These are phyloP conservation scores for Hypomontagnella submonticulosa DNA, from an alignment of 495 filamentous ascomycete genomes.

Conservation along the genomic window DNA sequence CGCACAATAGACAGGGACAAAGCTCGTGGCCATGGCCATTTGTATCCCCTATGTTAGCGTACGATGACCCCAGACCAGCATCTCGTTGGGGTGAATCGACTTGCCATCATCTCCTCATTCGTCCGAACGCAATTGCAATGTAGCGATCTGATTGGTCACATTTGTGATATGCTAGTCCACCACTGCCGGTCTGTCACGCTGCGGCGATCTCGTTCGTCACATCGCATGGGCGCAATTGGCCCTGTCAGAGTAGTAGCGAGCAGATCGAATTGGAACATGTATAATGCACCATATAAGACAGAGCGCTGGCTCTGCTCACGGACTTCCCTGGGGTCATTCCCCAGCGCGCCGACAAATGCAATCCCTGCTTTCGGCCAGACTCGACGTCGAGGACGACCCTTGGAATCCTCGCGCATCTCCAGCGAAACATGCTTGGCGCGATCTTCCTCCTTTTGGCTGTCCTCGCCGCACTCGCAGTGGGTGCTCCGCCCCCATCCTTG, in stretches of 20 bases:
- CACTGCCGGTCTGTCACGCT: constrained; percentile 28
- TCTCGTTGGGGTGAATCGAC: constrained; percentile 10
- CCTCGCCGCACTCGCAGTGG: constrained; percentile 7
- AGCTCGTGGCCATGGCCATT: neutral
- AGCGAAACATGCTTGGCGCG: constrained; percentile 17
- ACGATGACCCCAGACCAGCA: constrained; percentile 3
- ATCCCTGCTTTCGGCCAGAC: neutral
- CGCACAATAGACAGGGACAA: neutral
- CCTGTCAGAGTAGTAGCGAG: constrained; percentile 18
- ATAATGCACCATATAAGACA: constrained; percentile 18
- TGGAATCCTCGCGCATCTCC: neutral
- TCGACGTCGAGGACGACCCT: neutral
- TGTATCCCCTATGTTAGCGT: neutral
- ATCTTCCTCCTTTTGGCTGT: constrained; percentile 17
- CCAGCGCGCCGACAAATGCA: too few species aligned
- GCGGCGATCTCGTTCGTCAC: constrained; percentile 29
- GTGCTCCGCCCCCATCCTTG: neutral
- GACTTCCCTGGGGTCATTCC: too few species aligned
- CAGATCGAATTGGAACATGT: constrained; percentile 7
- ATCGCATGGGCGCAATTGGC: constrained; percentile 24
- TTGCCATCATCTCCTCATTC: constrained; percentile 11
- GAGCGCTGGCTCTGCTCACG: neutral
- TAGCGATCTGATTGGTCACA: constrained; percentile 23
- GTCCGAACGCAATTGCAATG: neutral
- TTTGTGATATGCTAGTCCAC: constrained; percentile 35